Conservation (phyloP, 179 eudicot genomes). For the Patellifolia procumbens region DNA sequence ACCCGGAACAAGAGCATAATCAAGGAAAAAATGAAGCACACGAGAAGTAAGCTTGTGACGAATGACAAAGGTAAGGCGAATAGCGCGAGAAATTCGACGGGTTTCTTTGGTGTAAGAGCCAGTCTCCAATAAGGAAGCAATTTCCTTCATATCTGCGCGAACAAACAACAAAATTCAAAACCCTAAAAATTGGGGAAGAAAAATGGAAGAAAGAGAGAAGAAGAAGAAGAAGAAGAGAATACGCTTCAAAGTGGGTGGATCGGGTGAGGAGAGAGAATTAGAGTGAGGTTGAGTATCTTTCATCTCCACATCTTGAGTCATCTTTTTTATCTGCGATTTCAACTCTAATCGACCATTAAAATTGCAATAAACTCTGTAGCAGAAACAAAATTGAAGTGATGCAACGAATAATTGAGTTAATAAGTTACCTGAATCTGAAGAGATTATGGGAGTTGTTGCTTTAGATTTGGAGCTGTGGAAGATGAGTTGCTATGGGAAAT, state of each 20-base stretch:
- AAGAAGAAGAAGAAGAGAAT: neutral
- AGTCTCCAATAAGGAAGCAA: conserved; percentile 66
- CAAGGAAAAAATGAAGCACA: conserved; percentile 64
- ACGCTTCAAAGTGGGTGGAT: conserved; percentile 69
- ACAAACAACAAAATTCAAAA: conserved; percentile 17
- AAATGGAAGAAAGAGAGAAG: neutral
- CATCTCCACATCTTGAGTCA: conserved; percentile 96
- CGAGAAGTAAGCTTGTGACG: conserved; percentile 70
- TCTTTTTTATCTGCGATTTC: conserved; percentile 2
- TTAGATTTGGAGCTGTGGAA: too few relatives aligned
- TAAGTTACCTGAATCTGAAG: too few relatives aligned
- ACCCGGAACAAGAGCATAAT: conserved; percentile 63
- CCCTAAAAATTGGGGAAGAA: conserved; percentile 32
- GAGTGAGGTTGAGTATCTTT: conserved; percentile 68
- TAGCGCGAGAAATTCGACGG: conserved; percentile 69
- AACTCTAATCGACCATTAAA: neutral
- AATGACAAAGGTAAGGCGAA: conserved; percentile 68
- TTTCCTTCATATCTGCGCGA: conserved; percentile 70
- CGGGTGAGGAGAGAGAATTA: conserved; percentile 49
- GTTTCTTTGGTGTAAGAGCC: conserved; percentile 79
- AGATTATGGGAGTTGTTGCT: too few relatives aligned
- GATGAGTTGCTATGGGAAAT: too few relatives aligned
- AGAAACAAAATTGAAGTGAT: too few relatives aligned
- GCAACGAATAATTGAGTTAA: too few relatives aligned
- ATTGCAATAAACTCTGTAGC: too few relatives aligned